Evolutionary conservation across 176 grass and related monocot genomes (phyloP).

Genomic region (Cenchrus purpureus): DNA sequence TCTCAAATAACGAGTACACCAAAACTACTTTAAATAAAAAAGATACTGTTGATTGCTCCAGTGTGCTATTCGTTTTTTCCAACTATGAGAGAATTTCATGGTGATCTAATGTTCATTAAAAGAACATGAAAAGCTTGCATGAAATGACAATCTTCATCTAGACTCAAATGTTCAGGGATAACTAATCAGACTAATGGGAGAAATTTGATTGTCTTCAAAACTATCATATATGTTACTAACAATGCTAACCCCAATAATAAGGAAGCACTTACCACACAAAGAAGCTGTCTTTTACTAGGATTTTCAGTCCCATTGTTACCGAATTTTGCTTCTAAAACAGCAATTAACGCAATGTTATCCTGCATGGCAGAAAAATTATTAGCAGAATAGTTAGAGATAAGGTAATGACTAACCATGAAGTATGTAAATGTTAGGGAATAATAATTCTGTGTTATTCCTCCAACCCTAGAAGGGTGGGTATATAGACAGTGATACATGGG

Average conservation of each 20-base stretch:
- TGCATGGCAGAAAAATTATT: constrained; percentile 37
- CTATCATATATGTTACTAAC: constrained; percentile 2
- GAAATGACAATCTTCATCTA: constrained; percentile 31
- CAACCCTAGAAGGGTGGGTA: too few species aligned
- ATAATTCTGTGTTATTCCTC: too few species aligned
- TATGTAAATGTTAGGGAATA: too few species aligned
- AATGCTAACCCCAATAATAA: not conserved
- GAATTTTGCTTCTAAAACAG: constrained; percentile 87
- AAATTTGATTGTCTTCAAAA: constrained; percentile 23
- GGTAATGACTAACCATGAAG: not conserved
- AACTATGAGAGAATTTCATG: not conserved
- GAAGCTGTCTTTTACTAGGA: constrained; percentile 85
- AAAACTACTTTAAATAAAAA: not conserved
- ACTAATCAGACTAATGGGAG: constrained; percentile 3
- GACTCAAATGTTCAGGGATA: not conserved
- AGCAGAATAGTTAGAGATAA: constrained; percentile 13
- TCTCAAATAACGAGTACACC: not conserved
- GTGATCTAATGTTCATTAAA: constrained; percentile 17
- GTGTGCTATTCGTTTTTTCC: not conserved
- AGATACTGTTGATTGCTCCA: not conserved
- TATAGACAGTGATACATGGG: too few species aligned
- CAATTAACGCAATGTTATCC: constrained; percentile 90
- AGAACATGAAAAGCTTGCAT: not conserved
- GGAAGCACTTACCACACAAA: constrained; percentile 67
- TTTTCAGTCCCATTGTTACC: constrained; percentile 71